These are phyloP conservation scores for Hypoxylon sp. DNA, from an alignment of 2,329 filamentous ascomycete species.

Conservation along the genomic window DNA sequence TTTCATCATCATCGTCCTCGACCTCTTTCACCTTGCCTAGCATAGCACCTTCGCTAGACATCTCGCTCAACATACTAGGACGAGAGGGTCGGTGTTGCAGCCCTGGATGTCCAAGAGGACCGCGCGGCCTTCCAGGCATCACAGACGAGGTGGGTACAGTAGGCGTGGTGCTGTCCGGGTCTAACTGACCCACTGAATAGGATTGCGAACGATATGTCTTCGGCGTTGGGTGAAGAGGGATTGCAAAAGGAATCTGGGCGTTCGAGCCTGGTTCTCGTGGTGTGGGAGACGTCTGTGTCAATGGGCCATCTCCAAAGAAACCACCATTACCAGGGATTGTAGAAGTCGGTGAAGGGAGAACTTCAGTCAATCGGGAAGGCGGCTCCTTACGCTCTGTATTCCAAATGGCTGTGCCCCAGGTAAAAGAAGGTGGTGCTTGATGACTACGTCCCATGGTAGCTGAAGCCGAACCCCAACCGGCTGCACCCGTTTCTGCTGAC, in stretches of 20 bases:
- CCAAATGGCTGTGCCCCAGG: conserved; percentile 86
- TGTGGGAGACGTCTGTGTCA: conserved; percentile 60
- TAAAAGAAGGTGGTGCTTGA: conserved; percentile 60
- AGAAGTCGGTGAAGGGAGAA: conserved; percentile 78
- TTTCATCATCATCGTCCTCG: conserved; percentile 69
- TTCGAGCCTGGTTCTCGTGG: conserved; percentile 63
- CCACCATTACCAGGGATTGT: conserved; percentile 54
- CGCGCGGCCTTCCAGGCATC: conserved; percentile 60
- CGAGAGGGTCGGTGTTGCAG: conserved; percentile 84
- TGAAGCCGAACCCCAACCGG: conserved; percentile 64
- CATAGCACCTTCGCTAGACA: conserved; percentile 69
- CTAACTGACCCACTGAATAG: conserved; percentile 91
- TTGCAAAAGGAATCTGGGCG: conserved; percentile 81
- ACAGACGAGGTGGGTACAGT: conserved; percentile 58
- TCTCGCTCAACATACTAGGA: conserved; percentile 78
- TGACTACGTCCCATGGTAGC: conserved; percentile 59
- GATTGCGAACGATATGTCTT: conserved; percentile 96
- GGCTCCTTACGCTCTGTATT: conserved; percentile 81
- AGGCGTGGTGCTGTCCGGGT: conserved; percentile 65
- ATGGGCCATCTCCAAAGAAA: conserved; percentile 59
- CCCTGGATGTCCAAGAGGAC: conserved; percentile 65
- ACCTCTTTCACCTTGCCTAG: conserved; percentile 76
- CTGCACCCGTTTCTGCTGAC: conserved; percentile 67
- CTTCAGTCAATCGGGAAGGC: conserved; percentile 76
- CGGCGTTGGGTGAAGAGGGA: conserved; percentile 86